phyloP scores from a whole-genome alignment of 2,329 filamentous ascomycete species.

The Talaromyces sp. region DNA sequence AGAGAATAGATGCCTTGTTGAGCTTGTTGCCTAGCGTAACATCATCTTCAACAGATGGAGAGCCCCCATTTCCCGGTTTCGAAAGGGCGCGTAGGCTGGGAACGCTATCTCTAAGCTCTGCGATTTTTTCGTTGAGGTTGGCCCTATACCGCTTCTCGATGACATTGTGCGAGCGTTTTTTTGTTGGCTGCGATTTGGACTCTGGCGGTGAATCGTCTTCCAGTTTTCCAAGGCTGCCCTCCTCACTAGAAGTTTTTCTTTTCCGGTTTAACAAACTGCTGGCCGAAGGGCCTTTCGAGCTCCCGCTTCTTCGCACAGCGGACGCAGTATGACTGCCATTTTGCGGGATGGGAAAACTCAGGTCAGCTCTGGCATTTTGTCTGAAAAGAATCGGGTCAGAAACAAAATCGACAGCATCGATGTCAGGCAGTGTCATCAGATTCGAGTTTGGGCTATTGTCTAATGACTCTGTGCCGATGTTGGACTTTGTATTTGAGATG shows the following conservation, averaged over 20 bases:
- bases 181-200: conserved; percentile 56
- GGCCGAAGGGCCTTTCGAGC: conserved; percentile 11
- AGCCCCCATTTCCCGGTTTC: conserved; percentile 45
- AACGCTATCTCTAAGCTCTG: conserved; percentile 83
- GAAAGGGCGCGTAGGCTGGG: conserved; percentile 82
- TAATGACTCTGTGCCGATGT: conserved; percentile 20
- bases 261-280: conserved; percentile 48
- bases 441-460: conserved; percentile 16
- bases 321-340: neutral
- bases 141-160: conserved; percentile 96
- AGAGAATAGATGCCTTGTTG: conserved; percentile 95
- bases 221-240: conserved; percentile 31
- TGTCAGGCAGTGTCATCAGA: conserved; percentile 17
- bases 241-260: conserved; percentile 60
- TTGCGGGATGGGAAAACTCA: neutral
- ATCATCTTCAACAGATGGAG: conserved; percentile 65
- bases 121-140: conserved; percentile 96
- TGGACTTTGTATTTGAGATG: conserved; percentile 25
- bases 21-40: conserved; percentile 85
- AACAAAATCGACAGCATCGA: neutral
- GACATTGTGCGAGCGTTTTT: conserved; percentile 97
- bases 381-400: neutral
- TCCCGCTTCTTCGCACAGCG: conserved; percentile 12
- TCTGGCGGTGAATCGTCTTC: conserved; percentile 42
- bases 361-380: neutral